Percentiles rank a stretch among this genome's conserved stretches.
Evolutionary conservation across 192 early-diverging fungal genomes (phyloP).

Genomic region (Coemansia sp.): DNA sequence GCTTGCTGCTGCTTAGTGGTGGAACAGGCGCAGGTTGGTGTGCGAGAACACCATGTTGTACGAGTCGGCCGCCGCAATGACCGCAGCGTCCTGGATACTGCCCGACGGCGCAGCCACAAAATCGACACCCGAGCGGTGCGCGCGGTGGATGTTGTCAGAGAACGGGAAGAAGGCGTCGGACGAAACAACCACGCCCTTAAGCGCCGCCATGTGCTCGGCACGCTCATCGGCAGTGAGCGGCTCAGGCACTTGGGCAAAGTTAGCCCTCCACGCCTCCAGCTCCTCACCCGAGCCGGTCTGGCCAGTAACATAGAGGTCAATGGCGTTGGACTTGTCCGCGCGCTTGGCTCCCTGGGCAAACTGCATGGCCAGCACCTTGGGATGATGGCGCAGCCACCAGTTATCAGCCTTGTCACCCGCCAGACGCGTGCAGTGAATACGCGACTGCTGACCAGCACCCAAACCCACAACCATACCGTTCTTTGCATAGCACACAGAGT

Average conservation of each 20-base stretch:
- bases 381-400: constrained; percentile 98
- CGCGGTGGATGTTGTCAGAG: constrained; percentile 91
- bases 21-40: constrained; percentile 91
- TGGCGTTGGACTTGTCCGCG: constrained; percentile 95
- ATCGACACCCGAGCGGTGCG: constrained; percentile 75
- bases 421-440: constrained; percentile 97
- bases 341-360: constrained; percentile 89
- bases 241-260: constrained; percentile 78
- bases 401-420: constrained; percentile 99
- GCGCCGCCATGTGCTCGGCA: constrained; percentile 64
- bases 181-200: constrained; percentile 74
- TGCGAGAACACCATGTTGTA: constrained; percentile 81
- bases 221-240: constrained; percentile 78
- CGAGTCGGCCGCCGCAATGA: constrained; percentile 77
- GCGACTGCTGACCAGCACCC: constrained; percentile 97
- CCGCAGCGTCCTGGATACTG: constrained; percentile 81
- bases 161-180: constrained; percentile 99
- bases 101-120: constrained; percentile 91
- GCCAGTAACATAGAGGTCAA: constrained; percentile 90
- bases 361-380: constrained; percentile 81
- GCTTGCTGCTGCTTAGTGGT: constrained; percentile 86
- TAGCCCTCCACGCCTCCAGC: constrained; percentile 73
- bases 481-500: constrained; percentile 98
- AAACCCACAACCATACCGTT: constrained; percentile 96
- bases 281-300: constrained; percentile 69